These are phyloP conservation scores for Kazachstania taianensis DNA, from an alignment of 805 yeast species.

Conservation along the genomic window DNA sequence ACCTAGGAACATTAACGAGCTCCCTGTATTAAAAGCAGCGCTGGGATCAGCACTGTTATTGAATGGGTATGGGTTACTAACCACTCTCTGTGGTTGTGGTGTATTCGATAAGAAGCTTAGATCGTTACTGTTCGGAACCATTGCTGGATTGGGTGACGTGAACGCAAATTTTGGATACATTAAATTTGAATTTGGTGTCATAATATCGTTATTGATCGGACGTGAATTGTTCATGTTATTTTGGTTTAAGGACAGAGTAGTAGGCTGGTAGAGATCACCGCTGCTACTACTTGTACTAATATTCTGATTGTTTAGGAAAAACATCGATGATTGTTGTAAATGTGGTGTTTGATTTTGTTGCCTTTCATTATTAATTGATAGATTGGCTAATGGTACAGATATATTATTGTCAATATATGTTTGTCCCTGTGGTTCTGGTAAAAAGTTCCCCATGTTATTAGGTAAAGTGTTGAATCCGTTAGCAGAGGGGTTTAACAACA, in stretches of 20 bases:
- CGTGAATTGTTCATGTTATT: no score
- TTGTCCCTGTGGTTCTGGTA: background rate
- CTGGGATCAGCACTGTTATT: background rate
- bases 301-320: slow-evolving; percentile 3
- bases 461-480: slow-evolving; percentile 1
- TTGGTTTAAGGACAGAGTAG: slow-evolving; percentile 1
- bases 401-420: slow-evolving; percentile 2
- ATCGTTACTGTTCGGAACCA: background rate
- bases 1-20: slow-evolving; percentile 3
- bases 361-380: background rate
- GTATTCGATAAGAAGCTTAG: slow-evolving; percentile 1
- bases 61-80: slow-evolving; percentile 13
- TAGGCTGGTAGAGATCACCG: slow-evolving; percentile 10
- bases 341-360: background rate
- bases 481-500: background rate
- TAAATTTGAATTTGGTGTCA: slow-evolving; percentile 5
- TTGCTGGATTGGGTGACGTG: slow-evolving; percentile 2
- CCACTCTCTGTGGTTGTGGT: slow-evolving; percentile 12
- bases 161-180: slow-evolving; percentile 6
- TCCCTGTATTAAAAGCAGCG: background rate
- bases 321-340: slow-evolving; percentile 4
- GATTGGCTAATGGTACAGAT: slow-evolving; percentile 5
- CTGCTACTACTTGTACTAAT: slow-evolving; percentile 10
- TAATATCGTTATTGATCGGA: slow-evolving; percentile 4
- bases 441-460: background rate